Conservation (phyloP, 2,329 filamentous ascomycete genomes). For the Ilyonectria mors-panacis region DNA sequence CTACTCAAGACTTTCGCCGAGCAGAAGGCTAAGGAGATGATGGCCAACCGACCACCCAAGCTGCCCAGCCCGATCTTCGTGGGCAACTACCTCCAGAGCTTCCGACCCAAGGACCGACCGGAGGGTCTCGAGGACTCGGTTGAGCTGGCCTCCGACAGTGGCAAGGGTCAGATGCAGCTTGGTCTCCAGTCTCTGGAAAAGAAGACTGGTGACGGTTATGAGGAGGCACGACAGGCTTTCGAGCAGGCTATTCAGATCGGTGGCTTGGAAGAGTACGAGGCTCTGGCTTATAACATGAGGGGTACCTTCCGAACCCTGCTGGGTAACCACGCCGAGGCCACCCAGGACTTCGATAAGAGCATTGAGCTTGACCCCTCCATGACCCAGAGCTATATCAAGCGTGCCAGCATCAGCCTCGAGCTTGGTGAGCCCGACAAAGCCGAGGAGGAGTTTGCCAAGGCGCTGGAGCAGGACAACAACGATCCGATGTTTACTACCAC, state of each 20-base stretch:
- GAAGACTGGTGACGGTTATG: conserved; percentile 92
- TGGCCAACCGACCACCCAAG: conserved; percentile 87
- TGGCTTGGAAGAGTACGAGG: conserved; percentile 86
- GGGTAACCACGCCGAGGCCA: conserved; percentile 87
- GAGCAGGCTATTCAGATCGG: conserved; percentile 88
- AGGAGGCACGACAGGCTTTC: conserved; percentile 88
- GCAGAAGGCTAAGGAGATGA: conserved; percentile 90
- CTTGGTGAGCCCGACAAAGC: conserved; percentile 90
- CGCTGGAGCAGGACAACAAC: conserved; percentile 85
- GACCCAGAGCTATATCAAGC: conserved; percentile 98
- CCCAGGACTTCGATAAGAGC: conserved; percentile 91
- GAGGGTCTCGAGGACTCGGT: conserved; percentile 84
- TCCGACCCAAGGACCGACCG: conserved; percentile 86
- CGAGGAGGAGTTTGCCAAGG: conserved; percentile 88
- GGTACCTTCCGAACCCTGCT: conserved; percentile 95
- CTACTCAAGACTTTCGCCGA: conserved; percentile 97
- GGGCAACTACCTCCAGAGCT: conserved; percentile 98
- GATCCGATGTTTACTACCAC: conserved; percentile 99
- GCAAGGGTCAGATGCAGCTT: conserved; percentile 87
- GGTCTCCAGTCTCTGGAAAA: conserved; percentile 85
- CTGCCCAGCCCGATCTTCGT: conserved; percentile 97
- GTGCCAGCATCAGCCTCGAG: conserved; percentile 97
- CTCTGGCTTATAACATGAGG: conserved; percentile 95
- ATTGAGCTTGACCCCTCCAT: conserved; percentile 89
- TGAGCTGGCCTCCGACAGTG: conserved; percentile 83